Evolutionary conservation across 805 yeast species (phyloP).

Genomic region (Zygosaccharomyces lentus): DNA sequence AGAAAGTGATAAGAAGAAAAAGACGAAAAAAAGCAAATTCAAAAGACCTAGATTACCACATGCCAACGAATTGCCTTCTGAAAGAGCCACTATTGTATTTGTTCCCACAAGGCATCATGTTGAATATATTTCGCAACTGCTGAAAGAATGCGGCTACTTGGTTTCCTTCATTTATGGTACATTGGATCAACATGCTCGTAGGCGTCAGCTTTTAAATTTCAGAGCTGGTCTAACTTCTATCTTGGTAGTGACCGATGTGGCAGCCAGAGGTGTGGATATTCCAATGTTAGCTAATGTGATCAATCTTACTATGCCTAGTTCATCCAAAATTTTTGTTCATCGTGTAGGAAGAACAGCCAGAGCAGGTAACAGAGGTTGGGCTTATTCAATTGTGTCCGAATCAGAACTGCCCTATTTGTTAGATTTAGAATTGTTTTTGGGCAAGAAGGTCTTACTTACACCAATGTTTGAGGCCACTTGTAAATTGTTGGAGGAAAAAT

Average conservation of each 20-base stretch:
- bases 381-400: conserved; percentile 82
- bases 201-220: conserved; percentile 79
- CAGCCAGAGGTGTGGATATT: conserved; percentile 98
- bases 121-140: conserved; percentile 71
- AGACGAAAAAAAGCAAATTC: conserved; percentile 38
- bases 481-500: conserved; percentile 46
- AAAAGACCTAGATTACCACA: conserved; percentile 61
- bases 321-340: conserved; percentile 91
- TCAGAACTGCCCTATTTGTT: conserved; percentile 83
- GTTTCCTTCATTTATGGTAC: conserved; percentile 91
- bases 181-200: conserved; percentile 91
- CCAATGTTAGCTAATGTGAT: conserved; percentile 94
- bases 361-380: conserved; percentile 98
- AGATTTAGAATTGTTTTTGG: conserved; percentile 86
- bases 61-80: conserved; percentile 81
- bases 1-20: conserved; percentile 31
- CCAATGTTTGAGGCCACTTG: conserved; percentile 62
- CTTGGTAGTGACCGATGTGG: conserved; percentile 96
- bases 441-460: conserved; percentile 70
- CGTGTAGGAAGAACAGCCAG: conserved; percentile 99
- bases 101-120: conserved; percentile 98
- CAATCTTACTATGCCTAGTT: conserved; percentile 84
- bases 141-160: conserved; percentile 77
- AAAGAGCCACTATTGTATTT: conserved; percentile 82
- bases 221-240: conserved; percentile 77